A percentile compares a stretch with the other conserved stretches of the same genome.
These are phyloP conservation scores for Curvularia verruculosa DNA, from an alignment of 2,329 filamentous ascomycete species.

Conservation along the genomic window DNA sequence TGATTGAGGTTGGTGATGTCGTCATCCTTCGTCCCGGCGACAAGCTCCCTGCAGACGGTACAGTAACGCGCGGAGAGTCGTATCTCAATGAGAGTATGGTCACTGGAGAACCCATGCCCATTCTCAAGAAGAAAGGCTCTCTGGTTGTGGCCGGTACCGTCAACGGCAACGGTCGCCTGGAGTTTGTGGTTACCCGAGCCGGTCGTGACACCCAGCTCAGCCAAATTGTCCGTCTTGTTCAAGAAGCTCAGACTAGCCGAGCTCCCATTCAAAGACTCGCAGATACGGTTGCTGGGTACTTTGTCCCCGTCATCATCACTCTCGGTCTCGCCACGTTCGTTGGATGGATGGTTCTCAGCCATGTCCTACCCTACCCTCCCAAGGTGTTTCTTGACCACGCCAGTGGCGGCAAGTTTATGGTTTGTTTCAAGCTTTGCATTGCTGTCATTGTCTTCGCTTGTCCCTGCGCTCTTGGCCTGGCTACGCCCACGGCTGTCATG, in stretches of 20 bases:
- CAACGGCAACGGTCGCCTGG: constrained; percentile 88
- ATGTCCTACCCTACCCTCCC: constrained; percentile 82
- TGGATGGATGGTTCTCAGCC: constrained; percentile 93
- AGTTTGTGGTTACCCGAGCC: constrained; percentile 89
- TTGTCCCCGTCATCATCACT: constrained; percentile 85
- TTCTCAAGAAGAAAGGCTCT: constrained; percentile 82
- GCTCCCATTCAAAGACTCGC: constrained; percentile 94
- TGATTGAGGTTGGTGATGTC: constrained; percentile 91
- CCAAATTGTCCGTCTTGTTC: constrained; percentile 97
- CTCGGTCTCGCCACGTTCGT: constrained; percentile 86
- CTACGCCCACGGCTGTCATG: constrained; percentile 97
- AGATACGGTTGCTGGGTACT: constrained; percentile 89
- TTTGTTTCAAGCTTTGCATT: constrained; percentile 96
- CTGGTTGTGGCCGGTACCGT: constrained; percentile 91
- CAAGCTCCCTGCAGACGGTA: constrained; percentile 93
- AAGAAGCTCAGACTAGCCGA: constrained; percentile 92
- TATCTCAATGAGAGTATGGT: constrained; percentile 99
- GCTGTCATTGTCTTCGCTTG: constrained; percentile 98
- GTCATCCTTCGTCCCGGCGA: constrained; percentile 93
- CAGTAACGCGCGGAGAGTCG: constrained; percentile 84
- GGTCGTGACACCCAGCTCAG: constrained; percentile 95
- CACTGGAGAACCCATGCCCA: constrained; percentile 94
- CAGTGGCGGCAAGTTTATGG: constrained; percentile 92
- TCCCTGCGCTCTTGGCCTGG: constrained; percentile 93
- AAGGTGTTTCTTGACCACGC: constrained; percentile 80